Conservation (phyloP, 371 early-diverging fungal species). For the Saksenaea vasiformis region DNA sequence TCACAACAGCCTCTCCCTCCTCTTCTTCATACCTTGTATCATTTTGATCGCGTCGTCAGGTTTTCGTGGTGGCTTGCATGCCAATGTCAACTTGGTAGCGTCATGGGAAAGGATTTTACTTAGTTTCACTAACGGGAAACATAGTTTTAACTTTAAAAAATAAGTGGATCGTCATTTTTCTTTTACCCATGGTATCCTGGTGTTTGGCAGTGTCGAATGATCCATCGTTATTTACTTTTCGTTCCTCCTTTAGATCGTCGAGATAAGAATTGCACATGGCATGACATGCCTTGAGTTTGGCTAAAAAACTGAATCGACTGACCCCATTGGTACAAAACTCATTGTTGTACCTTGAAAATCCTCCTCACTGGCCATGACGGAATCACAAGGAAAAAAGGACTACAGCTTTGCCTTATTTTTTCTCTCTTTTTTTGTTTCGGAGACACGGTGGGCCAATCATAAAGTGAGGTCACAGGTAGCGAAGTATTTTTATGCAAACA, state of each 20-base stretch:
- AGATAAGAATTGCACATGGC: constrained; percentile 36
- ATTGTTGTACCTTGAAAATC: constrained; percentile 10
- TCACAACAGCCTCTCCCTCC: background rate
- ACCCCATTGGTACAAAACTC: background rate
- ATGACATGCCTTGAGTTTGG: constrained; percentile 37
- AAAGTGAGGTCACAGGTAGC: too few species aligned
- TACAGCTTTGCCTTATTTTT: too few species aligned
- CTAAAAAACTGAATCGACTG: constrained; percentile 11
- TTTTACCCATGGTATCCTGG: constrained; percentile 34
- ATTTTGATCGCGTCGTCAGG: constrained; percentile 35
- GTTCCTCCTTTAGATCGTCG: constrained; percentile 29
- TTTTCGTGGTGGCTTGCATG: constrained; percentile 55
- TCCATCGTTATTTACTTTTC: constrained; percentile 13
- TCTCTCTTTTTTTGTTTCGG: too few species aligned
- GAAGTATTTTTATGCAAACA: background rate
- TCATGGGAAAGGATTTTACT: constrained; percentile 43
- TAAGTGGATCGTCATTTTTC: too few species aligned
- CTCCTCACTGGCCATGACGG: constrained; percentile 2
- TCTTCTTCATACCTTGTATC: constrained; percentile 21
- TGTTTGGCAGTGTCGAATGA: constrained; percentile 30
- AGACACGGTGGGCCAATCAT: too few species aligned
- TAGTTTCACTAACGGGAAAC: constrained; percentile 22
- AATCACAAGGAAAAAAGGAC: too few species aligned
- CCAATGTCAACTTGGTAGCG: constrained; percentile 49
- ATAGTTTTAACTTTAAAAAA: too few species aligned